phyloP scores from a whole-genome alignment of 768 basidiomycete species.

The Russula olivacea region DNA sequence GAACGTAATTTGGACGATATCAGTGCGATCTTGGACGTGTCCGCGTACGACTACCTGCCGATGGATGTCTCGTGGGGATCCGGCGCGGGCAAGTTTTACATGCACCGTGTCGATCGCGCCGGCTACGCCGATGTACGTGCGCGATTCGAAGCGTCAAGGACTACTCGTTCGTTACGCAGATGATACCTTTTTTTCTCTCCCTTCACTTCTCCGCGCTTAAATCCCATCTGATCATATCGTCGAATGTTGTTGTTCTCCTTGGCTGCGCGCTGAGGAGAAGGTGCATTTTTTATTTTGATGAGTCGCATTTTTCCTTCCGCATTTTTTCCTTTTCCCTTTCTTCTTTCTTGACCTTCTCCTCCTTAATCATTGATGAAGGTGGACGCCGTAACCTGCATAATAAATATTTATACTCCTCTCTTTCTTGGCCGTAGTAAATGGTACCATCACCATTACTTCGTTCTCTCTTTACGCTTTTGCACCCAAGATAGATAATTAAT shows the following conservation, averaged over 20 bases:
- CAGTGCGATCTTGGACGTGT: conserved; percentile 72
- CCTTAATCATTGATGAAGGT: background rate
- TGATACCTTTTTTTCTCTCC: background rate
- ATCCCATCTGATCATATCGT: background rate
- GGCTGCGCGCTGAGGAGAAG: background rate
- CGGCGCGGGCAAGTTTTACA: conserved; percentile 61
- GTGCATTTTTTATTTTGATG: background rate
- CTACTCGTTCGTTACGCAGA: conserved; percentile 21
- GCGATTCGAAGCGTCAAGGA: conserved; percentile 22
- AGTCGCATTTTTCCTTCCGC: background rate
- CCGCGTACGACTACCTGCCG: conserved; percentile 14
- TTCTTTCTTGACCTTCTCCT: background rate
- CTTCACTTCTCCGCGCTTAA: background rate
- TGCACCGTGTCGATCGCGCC: conserved; percentile 70
- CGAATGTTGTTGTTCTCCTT: background rate
- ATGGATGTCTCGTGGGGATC: conserved; percentile 74
- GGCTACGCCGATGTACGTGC: conserved; percentile 41
- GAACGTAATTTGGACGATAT: conserved; percentile 84
- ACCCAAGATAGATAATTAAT: conserved; percentile 14
- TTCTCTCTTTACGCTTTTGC: background rate
- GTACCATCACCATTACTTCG: background rate
- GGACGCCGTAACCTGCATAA: background rate
- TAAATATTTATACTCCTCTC: background rate
- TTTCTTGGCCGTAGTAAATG: background rate
- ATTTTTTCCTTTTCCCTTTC: background rate